Evolutionary conservation across 805 yeast species (phyloP).

Genomic region (Wickerhamia fluorescens): DNA sequence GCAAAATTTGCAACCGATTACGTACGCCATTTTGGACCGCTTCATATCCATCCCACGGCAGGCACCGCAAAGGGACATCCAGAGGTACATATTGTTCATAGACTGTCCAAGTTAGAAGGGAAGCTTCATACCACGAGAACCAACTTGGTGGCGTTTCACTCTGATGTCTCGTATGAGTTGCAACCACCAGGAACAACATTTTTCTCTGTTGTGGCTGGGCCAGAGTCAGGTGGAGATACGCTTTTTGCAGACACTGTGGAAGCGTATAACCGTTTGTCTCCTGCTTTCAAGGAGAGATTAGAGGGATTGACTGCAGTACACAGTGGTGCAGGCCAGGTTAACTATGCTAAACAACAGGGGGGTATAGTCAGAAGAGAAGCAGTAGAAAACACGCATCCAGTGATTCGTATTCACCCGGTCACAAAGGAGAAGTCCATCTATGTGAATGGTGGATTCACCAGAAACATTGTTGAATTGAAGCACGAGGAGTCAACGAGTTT

Average conservation of each 20-base stretch:
- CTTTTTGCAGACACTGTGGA: constrained; percentile 64
- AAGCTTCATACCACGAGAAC: constrained; percentile 29
- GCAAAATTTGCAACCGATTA: constrained; percentile 45
- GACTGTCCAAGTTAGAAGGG: constrained; percentile 24
- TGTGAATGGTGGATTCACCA: constrained; percentile 55
- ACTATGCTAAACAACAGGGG: constrained; percentile 43
- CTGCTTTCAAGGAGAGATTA: constrained; percentile 51
- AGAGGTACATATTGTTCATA: constrained; percentile 55
- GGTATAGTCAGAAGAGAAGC: constrained; percentile 61
- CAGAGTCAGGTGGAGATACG: constrained; percentile 71
- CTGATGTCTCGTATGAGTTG: constrained; percentile 67
- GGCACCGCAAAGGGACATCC: constrained; percentile 63
- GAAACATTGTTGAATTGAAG: constrained; percentile 65
- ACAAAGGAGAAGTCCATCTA: constrained; percentile 53
- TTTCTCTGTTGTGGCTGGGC: constrained; percentile 53
- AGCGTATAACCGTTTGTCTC: constrained; percentile 67
- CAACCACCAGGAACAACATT: constrained; percentile 71
- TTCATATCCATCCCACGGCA: constrained; percentile 68
- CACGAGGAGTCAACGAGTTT: constrained; percentile 61
- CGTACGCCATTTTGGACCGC: constrained; percentile 61
- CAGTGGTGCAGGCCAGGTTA: constrained; percentile 68
- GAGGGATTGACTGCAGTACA: constrained; percentile 61
- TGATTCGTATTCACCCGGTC: constrained; percentile 69
- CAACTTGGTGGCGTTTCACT: constrained; percentile 51
- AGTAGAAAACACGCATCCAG: constrained; percentile 59